Percentiles rank a stretch among this genome's conserved stretches.
phyloP scores from a whole-genome alignment of 805 yeast species.

The Saccharomycopsis sp. region DNA sequence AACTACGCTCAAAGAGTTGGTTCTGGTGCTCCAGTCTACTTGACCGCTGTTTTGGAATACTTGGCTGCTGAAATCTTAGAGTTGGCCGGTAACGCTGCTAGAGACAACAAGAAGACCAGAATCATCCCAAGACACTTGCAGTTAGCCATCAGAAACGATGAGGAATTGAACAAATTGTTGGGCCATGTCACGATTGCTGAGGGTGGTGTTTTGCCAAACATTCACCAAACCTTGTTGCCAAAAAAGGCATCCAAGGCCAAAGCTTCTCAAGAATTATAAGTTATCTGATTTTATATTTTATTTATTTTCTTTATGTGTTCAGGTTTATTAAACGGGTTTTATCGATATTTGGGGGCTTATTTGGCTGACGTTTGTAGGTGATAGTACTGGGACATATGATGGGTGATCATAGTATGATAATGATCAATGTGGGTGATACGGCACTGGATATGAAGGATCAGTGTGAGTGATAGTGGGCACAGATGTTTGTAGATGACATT shows the following conservation, averaged over 20 bases:
- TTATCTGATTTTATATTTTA: not conserved
- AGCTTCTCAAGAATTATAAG: slow-evolving; percentile 62
- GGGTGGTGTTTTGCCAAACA: slow-evolving; percentile 99
- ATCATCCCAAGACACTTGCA: slow-evolving; percentile 98
- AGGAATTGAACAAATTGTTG: slow-evolving; percentile 91
- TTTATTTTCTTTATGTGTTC: not conserved
- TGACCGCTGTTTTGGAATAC: slow-evolving; percentile 95
- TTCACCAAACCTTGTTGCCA: slow-evolving; percentile 88
- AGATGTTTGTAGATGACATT: too few species aligned
- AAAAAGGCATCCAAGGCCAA: slow-evolving; percentile 60
- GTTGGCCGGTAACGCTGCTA: slow-evolving; percentile 98
- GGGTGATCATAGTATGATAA: too few species aligned
- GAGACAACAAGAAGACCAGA: slow-evolving; percentile 99
- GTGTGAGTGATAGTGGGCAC: too few species aligned
- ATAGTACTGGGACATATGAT: too few species aligned
- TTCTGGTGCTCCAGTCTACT: slow-evolving; percentile 98
- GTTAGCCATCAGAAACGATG: slow-evolving; percentile 98
- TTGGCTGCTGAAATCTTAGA: slow-evolving; percentile 97
- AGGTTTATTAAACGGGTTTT: not conserved
- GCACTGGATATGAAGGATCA: too few species aligned
- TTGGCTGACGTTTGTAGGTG: too few species aligned
- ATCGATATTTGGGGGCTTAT: too few species aligned
- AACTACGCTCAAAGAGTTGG: slow-evolving; percentile 98
- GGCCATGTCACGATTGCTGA: slow-evolving; percentile 94
- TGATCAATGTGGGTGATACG: too few species aligned